Evolutionary conservation across 331 rosid species (phyloP).

Genomic region (Phaseolus coccineus): DNA sequence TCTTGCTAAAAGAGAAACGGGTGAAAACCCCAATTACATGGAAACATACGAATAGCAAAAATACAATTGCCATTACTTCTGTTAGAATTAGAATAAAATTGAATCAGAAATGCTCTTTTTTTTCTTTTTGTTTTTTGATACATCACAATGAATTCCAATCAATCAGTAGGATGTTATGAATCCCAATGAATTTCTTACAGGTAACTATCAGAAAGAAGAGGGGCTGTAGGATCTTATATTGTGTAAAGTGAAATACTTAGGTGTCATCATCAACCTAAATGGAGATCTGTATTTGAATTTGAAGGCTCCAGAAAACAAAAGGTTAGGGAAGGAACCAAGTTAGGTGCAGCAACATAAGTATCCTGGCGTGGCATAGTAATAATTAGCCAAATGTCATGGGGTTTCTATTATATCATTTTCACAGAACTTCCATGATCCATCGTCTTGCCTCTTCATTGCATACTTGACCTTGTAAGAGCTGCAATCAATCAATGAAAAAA

Average conservation of each 20-base stretch:
- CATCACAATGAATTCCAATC: slow-evolving; percentile 43
- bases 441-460: slow-evolving; percentile 74
- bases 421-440: slow-evolving; percentile 95
- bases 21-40: too few relatives aligned
- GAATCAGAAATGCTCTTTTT: slow-evolving; percentile 22
- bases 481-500: slow-evolving; percentile 47
- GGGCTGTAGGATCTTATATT: slow-evolving; percentile 1
- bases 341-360: slow-evolving; percentile 47
- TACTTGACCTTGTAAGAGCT: slow-evolving; percentile 89
- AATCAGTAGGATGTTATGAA: slow-evolving; percentile 32
- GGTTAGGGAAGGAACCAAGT: slow-evolving; percentile 42
- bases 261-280: slow-evolving; percentile 46
- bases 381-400: slow-evolving; percentile 45
- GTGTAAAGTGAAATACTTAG: slow-evolving; percentile 13
- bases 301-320: slow-evolving; percentile 34
- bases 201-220: slow-evolving; percentile 37
- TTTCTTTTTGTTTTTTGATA: not conserved
- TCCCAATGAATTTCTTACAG: slow-evolving; percentile 41
- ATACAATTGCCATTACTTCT: not conserved
- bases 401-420: slow-evolving; percentile 65
- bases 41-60: too few relatives aligned
- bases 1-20: too few relatives aligned
- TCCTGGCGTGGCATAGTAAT: slow-evolving; percentile 42
- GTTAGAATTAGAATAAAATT: slow-evolving; percentile 22
- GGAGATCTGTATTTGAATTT: slow-evolving; percentile 30